Evolutionary conservation across 129 eudicot species (phyloP).

Genomic region (Smallanthus sonchifolius): DNA sequence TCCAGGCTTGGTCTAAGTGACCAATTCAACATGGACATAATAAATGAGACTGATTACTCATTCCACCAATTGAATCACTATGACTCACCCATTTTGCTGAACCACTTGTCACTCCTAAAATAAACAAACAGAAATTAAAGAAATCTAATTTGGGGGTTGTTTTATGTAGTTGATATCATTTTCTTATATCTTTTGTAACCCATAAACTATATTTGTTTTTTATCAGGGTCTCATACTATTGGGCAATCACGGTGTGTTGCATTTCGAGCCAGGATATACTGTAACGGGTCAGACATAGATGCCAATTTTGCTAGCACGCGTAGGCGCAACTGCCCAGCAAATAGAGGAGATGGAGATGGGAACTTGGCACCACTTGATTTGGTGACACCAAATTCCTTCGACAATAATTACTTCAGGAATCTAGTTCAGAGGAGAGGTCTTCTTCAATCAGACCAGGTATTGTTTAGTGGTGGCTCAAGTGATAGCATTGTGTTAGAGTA

Average conservation of each 20-base stretch:
- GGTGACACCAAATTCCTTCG: slow-evolving; percentile 27
- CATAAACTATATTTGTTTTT: not conserved
- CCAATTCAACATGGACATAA: not conserved
- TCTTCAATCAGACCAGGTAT: slow-evolving; percentile 61
- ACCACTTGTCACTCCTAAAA: not conserved
- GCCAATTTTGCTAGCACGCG: slow-evolving; percentile 41
- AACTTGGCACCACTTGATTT: slow-evolving; percentile 54
- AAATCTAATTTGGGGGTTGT: too few species aligned
- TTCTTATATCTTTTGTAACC: too few species aligned
- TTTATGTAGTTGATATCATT: too few species aligned
- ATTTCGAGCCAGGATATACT: slow-evolving; percentile 52
- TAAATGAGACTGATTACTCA: too few species aligned
- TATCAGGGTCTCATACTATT: slow-evolving; percentile 50
- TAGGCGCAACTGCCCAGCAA: slow-evolving; percentile 35
- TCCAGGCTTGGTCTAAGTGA: slow-evolving; percentile 1
- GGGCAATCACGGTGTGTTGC: slow-evolving; percentile 59
- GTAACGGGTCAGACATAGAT: slow-evolving; percentile 50
- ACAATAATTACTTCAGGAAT: slow-evolving; percentile 42
- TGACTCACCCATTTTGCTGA: too few species aligned
- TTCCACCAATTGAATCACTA: too few species aligned
- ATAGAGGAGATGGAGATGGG: slow-evolving; percentile 13
- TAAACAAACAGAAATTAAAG: too few species aligned
- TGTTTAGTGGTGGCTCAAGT: slow-evolving; percentile 45
- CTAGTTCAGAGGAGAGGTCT: slow-evolving; percentile 47
- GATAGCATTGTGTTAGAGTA: slow-evolving; percentile 41